These are phyloP conservation scores for Endocalyx cinctus DNA, from an alignment of 2,329 filamentous ascomycete genomes.

Conservation along the genomic window DNA sequence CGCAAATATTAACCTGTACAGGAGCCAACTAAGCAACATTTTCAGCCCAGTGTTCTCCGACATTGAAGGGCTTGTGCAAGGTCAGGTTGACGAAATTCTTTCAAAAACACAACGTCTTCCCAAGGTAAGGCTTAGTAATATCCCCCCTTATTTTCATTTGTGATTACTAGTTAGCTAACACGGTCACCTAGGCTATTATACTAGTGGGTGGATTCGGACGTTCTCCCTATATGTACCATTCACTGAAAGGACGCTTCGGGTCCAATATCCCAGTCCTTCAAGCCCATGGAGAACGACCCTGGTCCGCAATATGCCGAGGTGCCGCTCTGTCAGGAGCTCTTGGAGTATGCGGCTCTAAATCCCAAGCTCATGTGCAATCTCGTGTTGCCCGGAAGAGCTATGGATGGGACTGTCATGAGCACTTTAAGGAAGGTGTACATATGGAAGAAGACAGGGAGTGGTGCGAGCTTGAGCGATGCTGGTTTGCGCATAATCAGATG, in stretches of 20 bases:
- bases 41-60: background rate
- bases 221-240: background rate
- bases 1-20: background rate
- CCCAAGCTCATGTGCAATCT: background rate
- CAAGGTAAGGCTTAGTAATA: background rate
- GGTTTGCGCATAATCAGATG: too few species aligned
- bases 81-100: background rate
- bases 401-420: background rate
- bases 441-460: conserved; percentile 12
- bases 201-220: background rate
- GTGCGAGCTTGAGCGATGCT: too few species aligned
- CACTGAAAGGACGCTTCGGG: background rate
- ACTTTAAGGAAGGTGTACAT: background rate
- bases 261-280: background rate
- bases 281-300: background rate
- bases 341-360: background rate
- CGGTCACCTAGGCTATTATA: background rate
- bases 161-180: background rate
- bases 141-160: background rate
- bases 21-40: background rate
- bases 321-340: background rate
- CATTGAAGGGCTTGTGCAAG: background rate
- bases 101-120: background rate
- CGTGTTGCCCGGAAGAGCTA: background rate
- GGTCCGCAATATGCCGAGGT: background rate